Base-by-base conservation (phyloP, 495 filamentous ascomycete genomes). In the Penicillium cosmopolitanum region DNA sequence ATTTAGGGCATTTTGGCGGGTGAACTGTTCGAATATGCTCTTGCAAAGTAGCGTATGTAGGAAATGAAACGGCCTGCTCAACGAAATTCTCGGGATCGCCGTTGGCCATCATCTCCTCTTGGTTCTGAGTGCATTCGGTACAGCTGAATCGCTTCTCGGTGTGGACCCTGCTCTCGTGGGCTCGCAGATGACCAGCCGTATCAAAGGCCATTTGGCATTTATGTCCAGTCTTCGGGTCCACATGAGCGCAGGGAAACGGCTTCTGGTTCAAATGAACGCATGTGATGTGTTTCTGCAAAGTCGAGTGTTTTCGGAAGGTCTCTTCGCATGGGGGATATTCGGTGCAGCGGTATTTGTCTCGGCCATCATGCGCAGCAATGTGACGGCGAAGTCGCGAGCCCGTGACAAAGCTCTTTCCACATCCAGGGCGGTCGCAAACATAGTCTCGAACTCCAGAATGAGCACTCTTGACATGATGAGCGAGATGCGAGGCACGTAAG, bases 231-330 rank as follows among this genome's bases (percentile, higher is more conserved):
- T 73, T 72, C n/a, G 76, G 72, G 63, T 89, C 82, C 40, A 82
- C 65, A 56, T 83, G 67, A 10, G 73, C 71, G 71, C 93, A 97
- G 3, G 80, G 75, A 60, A 85, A 96, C 1, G 91, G 84, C 19
- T 87, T 80, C 57, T 83, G 69, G 6, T 86, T 78, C 21, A 94
- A 77, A 69, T 98, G 95, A 3, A 81, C 83, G 0, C 81, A 78
- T 19, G 84, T 81, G 51, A 97, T 86, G 72, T 98, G 95, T 16
- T 88, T 85, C 63, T 92, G 85, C 11, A 98, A 82, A 2, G 92
- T 96, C 53, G 89, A 84, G 65, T 93, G 89, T 70, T 97, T 98
- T 43, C 95, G 84, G 73, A 98, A 98, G 13, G 83, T 84, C 70
- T 88, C 83, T 35, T 84, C 78, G 68, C 95, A 98, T 2, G 84